phyloP scores from a whole-genome alignment of 169 alveolate species.

The Eimeria praecox region DNA sequence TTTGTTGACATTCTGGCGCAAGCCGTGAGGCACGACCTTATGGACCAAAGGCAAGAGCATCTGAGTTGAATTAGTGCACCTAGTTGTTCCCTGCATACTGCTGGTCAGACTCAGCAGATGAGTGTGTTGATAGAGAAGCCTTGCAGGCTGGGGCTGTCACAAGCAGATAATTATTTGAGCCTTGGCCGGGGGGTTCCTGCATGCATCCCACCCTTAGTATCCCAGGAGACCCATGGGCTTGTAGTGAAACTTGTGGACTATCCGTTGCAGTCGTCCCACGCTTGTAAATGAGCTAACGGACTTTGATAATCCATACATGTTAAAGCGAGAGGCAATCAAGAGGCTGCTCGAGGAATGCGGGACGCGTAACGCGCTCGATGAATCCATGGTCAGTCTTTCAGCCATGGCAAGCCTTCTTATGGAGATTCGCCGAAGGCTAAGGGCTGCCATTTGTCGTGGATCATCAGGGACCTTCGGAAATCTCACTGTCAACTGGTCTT shows the following conservation, averaged over 20 bases:
- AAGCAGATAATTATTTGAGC: neutral
- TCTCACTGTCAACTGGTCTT: neutral
- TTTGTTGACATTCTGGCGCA: constrained; percentile 77
- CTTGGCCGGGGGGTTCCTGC: neutral
- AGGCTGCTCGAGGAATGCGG: constrained; percentile 80
- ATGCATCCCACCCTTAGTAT: neutral
- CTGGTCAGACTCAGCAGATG: neutral
- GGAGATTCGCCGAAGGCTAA: neutral
- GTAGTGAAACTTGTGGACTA: neutral
- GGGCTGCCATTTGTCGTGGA: neutral
- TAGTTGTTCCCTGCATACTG: neutral
- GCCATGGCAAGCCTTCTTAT: neutral
- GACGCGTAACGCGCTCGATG: constrained; percentile 82
- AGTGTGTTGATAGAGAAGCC: neutral
- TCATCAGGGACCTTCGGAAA: neutral
- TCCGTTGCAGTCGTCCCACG: constrained; percentile 82
- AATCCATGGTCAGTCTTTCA: constrained; percentile 73
- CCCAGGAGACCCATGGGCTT: neutral
- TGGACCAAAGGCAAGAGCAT: constrained; percentile 79
- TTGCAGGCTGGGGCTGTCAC: neutral
- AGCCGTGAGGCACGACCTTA: constrained; percentile 81
- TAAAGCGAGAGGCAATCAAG: constrained; percentile 81
- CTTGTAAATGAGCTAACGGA: constrained; percentile 83
- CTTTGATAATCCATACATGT: constrained; percentile 83
- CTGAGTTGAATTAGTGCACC: neutral